phyloP scores from a whole-genome alignment of 1,284 basidiomycete genomes.

The Trametes versicolor region DNA sequence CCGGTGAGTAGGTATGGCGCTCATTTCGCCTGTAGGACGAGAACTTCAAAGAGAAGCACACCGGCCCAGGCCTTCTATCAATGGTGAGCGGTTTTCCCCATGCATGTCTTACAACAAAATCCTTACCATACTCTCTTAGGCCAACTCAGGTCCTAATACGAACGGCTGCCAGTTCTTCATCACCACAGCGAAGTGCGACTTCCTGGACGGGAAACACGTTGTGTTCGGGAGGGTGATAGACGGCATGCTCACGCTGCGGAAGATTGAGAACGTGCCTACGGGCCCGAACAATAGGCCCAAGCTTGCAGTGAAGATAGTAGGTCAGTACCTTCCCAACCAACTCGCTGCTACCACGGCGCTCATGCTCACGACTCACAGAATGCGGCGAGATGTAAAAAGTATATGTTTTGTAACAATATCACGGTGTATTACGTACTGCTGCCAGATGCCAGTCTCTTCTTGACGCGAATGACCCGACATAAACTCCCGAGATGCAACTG shows the following conservation, averaged over 20 bases:
- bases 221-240: constrained; percentile 89
- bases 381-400: constrained; percentile 64
- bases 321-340: constrained; percentile 51
- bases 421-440: background rate
- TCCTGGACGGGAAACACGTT: constrained; percentile 92
- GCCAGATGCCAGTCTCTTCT: too few relatives aligned
- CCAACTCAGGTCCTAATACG: constrained; percentile 92
- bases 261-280: constrained; percentile 94
- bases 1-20: background rate
- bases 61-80: constrained; percentile 82
- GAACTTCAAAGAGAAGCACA: constrained; percentile 94
- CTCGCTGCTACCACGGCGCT: background rate
- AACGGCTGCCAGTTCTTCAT: constrained; percentile 99
- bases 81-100: constrained; percentile 64
- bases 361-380: constrained; percentile 47
- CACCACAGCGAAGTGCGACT: constrained; percentile 93
- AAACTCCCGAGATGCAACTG: too few relatives aligned
- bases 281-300: constrained; percentile 90
- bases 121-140: constrained; percentile 55
- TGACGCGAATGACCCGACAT: too few relatives aligned
- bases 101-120: background rate
- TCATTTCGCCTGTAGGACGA: constrained; percentile 71
- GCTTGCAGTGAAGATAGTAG: constrained; percentile 84
- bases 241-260: constrained; percentile 90
- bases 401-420: background rate